Evolutionary conservation across 495 filamentous ascomycete genomes (phyloP), one percentile per base, ranked within the genome.

Genomic region (Aspergillus kassunensis): DNA sequence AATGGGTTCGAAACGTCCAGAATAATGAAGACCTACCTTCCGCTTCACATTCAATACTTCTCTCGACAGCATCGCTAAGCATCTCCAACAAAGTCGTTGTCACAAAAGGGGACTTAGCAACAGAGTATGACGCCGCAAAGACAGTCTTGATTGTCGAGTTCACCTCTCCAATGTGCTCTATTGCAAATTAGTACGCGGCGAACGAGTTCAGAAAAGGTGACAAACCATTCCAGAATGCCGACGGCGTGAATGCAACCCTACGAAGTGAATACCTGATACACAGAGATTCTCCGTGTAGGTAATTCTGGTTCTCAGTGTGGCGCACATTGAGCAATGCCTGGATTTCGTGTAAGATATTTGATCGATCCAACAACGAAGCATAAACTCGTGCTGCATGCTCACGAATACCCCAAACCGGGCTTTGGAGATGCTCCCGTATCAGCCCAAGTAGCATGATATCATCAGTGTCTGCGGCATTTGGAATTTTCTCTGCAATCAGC

Each of bases 371-470:
- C 35, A 91, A 73, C n/a, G 80, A 81, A 45, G 82, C 83, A 52
- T 89, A 77, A 8, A 91, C 88, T 34, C 87, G 80, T 5, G 92
- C 91, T 12, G 92, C 89, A 54, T 96, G 91, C 61, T 96, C 91
- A 48, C 93, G 79, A 18, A 97, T 84, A 58, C 89, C 84, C 93
- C 91, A 97, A 13, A 90, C 77, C 2, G 78, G 76, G 55, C 86
- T 91, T n/a, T 77, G 79, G 24, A 91, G 71, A 31, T 77, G 70
- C 44, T 64, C 57, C 4, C 62, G 48, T 13, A 77, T 69, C 25
- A 76, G 35, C 11, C 47, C 63, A 11, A 66, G 63, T 5, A 76
- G 48, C 50, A 68, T 56, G 6, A 48, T 53, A 30, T 73, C 71
- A 43, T 66, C 61, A 9, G 61, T 55, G 20, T 64, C 68, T 47